Conservation (phyloP, 164 flowering plant genomes). For the Brasenia schreberi region DNA sequence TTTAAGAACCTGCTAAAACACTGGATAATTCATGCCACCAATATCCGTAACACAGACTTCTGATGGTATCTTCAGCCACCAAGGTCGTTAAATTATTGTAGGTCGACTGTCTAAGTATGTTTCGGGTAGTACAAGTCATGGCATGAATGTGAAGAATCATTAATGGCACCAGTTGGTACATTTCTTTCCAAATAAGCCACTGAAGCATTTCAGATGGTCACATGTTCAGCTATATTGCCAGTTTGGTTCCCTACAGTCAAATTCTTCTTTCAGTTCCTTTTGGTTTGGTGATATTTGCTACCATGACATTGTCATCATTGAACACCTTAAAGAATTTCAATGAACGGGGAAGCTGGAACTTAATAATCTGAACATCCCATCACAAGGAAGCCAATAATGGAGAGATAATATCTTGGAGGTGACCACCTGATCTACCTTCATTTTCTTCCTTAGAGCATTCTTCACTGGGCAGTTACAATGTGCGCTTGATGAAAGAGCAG, state of each 20-base stretch:
- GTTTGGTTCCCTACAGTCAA: conserved; percentile 75
- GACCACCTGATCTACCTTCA: conserved; percentile 43
- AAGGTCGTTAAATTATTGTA: no score
- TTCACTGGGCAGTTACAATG: conserved; percentile 75
- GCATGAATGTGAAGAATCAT: background rate
- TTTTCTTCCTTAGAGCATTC: conserved; percentile 57
- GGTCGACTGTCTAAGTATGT: background rate
- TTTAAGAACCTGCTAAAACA: no score
- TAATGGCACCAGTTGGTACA: background rate
- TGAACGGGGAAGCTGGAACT: conserved; percentile 74
- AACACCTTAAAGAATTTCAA: conserved; percentile 66
- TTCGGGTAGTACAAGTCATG: background rate
- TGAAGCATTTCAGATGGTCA: background rate
- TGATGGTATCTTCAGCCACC: no score
- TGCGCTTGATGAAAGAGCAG: conserved; percentile 71
- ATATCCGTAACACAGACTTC: no score
- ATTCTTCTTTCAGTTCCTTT: conserved; percentile 27
- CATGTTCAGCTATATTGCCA: conserved; percentile 43
- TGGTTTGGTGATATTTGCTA: conserved; percentile 63
- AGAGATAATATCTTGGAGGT: conserved; percentile 49
- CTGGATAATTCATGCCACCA: no score
- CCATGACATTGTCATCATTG: conserved; percentile 60
- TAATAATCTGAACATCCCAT: conserved; percentile 87
- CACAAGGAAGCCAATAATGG: conserved; percentile 70
- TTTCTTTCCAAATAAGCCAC: no score